A percentile compares a stretch with the other conserved stretches of the same genome.
Conservation (phyloP, 2,329 filamentous ascomycete species). For the Talaromyces piceae region DNA sequence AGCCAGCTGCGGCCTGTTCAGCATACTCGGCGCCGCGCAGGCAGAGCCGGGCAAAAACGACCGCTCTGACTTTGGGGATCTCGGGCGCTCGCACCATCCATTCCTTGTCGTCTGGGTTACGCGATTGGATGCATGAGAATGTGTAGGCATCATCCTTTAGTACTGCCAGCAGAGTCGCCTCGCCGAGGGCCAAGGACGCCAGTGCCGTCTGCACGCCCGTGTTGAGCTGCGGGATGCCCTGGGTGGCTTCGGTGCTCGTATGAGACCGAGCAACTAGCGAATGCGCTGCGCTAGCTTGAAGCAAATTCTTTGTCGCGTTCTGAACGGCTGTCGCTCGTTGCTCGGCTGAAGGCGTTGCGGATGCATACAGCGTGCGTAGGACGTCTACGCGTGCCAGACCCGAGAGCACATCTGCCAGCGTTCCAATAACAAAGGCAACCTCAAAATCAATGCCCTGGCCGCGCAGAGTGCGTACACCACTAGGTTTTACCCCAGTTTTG, state of each 20-base stretch:
- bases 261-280: constrained; percentile 57
- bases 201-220: constrained; percentile 36
- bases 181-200: constrained; percentile 62
- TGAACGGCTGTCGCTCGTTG: constrained; percentile 64
- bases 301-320: constrained; percentile 66
- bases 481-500: constrained; percentile 3
- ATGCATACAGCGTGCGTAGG: constrained; percentile 61
- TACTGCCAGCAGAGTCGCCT: constrained; percentile 83
- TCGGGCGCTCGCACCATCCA: constrained; percentile 95
- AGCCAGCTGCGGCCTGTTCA: constrained; percentile 55
- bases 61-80: constrained; percentile 79
- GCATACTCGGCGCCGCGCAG: constrained; percentile 85
- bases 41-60: constrained; percentile 81
- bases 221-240: constrained; percentile 40
- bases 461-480: constrained; percentile 42
- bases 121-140: constrained; percentile 67
- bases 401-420: constrained; percentile 66
- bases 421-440: constrained; percentile 68
- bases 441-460: constrained; percentile 74
- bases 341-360: constrained; percentile 55
- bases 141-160: constrained; percentile 94
- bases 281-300: constrained; percentile 73
- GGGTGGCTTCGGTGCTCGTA: constrained; percentile 13
- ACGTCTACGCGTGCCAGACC: constrained; percentile 65
- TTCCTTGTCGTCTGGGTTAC: constrained; percentile 77